These are phyloP conservation scores for Jacaranda copaia DNA, from an alignment of 257 asterid species.

Conservation along the genomic window DNA sequence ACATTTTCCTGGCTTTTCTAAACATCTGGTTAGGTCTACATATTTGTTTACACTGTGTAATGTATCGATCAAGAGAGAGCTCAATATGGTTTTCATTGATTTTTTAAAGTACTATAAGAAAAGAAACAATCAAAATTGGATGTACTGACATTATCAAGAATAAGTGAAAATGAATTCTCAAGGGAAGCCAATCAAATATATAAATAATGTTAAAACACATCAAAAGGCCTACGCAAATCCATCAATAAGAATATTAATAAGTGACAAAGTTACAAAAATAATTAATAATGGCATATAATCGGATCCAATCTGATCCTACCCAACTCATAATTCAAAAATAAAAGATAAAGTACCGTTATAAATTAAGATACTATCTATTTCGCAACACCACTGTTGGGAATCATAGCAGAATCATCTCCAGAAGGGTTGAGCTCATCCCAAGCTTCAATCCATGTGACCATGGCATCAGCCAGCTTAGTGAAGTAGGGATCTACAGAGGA, in stretches of 20 bases:
- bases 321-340: slow-evolving; percentile 14
- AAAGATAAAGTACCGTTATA: slow-evolving; percentile 2
- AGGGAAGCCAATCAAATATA: slow-evolving; percentile 23
- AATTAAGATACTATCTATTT: slow-evolving; percentile 45
- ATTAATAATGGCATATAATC: slow-evolving; percentile 8
- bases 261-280: slow-evolving; percentile 21
- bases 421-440: slow-evolving; percentile 91
- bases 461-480: slow-evolving; percentile 75
- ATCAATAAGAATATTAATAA: slow-evolving; percentile 23
- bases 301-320: slow-evolving; percentile 28
- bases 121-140: background rate
- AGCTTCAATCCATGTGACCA: slow-evolving; percentile 88
- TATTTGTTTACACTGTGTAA: background rate
- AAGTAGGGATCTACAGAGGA: slow-evolving; percentile 63
- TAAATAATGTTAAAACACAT: slow-evolving; percentile 32
- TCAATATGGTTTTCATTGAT: background rate
- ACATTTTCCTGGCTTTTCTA: background rate
- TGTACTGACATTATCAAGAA: background rate
- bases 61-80: too few species aligned
- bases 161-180: background rate
- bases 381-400: slow-evolving; percentile 36
- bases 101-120: background rate
- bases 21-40: background rate
- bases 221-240: slow-evolving; percentile 19
- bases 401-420: slow-evolving; percentile 41